phyloP scores from a whole-genome alignment of 192 early-diverging fungal genomes.

The Podila horticola region DNA sequence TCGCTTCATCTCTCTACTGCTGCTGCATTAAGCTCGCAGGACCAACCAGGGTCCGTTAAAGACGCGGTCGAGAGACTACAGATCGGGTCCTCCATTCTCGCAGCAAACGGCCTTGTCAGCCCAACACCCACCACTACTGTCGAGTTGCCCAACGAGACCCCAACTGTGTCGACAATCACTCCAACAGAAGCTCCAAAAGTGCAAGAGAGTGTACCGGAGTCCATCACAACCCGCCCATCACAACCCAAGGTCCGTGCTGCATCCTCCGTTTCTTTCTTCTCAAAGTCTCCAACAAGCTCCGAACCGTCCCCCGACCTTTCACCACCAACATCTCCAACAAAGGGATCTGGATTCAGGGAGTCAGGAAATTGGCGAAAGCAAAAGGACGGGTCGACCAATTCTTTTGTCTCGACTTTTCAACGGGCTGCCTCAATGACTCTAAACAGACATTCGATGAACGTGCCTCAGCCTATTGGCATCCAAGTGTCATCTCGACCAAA shows the following conservation, averaged over 20 bases:
- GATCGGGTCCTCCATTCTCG: conserved; percentile 3
- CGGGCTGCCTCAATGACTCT: conserved; percentile 39
- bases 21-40: conserved; percentile 9
- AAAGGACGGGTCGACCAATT: conserved; percentile 25
- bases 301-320: conserved; percentile 14
- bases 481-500: conserved; percentile 13
- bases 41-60: conserved; percentile 1
- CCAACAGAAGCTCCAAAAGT: conserved; percentile 3
- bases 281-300: neutral
- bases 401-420: conserved; percentile 37
- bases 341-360: conserved; percentile 12
- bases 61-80: conserved; percentile 17
- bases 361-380: conserved; percentile 17
- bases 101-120: neutral
- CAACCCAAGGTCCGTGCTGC: neutral
- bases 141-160: neutral
- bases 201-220: neutral
- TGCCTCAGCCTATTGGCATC: conserved; percentile 14
- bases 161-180: neutral
- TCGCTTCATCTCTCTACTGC: conserved; percentile 58
- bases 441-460: conserved; percentile 18
- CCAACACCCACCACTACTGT: neutral
- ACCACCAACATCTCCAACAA: conserved; percentile 29
- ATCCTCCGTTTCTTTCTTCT: conserved; percentile 4
- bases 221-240: neutral